Base-by-base conservation (phyloP, 2,329 filamentous ascomycete genomes). In the Trichoderma pleuroti region DNA sequence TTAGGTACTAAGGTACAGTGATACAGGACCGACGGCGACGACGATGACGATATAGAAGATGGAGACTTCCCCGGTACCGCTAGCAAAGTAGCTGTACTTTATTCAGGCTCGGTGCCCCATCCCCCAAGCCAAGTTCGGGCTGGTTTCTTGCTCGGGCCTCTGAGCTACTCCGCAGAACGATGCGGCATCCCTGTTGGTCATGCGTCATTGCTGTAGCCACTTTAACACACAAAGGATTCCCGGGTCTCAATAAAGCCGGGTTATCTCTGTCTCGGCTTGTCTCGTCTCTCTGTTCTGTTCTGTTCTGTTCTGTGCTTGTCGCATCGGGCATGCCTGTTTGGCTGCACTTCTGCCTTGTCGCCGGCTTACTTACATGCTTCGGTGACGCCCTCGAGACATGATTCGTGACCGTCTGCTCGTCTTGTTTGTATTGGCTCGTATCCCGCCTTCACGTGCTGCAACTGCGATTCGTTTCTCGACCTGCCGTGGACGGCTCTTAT, bases 141-240 rank as follows among this genome's bases (percentile, higher is more conserved):
- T 36, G 32, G 36, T 63, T 32, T 63, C 26, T 46, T 59, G 49
- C 56, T 30, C 30, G 21, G 26, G 30, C 8, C 11, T 14, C 21
- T 30, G 63, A 28, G 30, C 36, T 49, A 61, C 66, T 68, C 66
- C 66, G 66, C 66, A 68, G n/a, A n/a, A 34, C 49, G 66, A 71
- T 26, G 63, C 62, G 18, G 28, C 61, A 66, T 67, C 70, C 56
- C 63, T 62, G 63, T 46, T 34, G 49, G 49, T 52, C 65, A 71
- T 69, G 65, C 70, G 65, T 69, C 70, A 70, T 69, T 57, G 70
- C 49, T 54, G 70, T 71, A 63, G 32, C 71, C 71, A 72, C 71
- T 72, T 72, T 71, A 72, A 49, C 71, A 69, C 71, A 59, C 52
- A 57, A 68, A 24, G 28, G 36, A 39, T 52, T 49, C 32, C 34